phyloP scores from a whole-genome alignment of 176 grass and related monocot species.

The Zoysia japonica region DNA sequence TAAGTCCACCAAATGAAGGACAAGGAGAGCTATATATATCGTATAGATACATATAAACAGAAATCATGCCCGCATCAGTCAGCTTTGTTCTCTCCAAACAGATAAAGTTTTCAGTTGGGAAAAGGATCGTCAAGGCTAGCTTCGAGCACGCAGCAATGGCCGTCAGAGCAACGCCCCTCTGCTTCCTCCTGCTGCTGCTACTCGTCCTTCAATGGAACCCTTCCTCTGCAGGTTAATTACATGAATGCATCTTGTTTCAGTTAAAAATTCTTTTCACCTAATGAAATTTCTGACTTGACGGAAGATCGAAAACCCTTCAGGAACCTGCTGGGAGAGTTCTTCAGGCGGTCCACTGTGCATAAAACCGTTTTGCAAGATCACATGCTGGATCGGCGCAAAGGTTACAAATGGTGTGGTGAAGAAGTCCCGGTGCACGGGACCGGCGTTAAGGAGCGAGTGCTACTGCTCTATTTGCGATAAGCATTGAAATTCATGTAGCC shows the following conservation, averaged over 20 bases:
- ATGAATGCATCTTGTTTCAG: background rate
- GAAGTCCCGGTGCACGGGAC: background rate
- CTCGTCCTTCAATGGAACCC: no score
- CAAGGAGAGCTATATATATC: no score
- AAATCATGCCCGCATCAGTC: no score
- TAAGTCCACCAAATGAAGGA: no score
- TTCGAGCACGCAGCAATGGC: no score
- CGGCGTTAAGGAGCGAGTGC: background rate
- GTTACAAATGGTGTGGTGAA: background rate
- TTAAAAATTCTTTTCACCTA: background rate
- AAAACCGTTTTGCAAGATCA: background rate
- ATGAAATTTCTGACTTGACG: background rate
- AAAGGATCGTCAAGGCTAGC: no score
- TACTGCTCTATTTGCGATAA: background rate
- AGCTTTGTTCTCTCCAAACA: no score
- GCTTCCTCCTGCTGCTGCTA: no score
- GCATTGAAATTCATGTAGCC: background rate
- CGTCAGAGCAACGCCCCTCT: no score
- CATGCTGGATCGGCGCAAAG: conserved; percentile 9
- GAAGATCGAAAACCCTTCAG: background rate
- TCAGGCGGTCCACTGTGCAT: background rate
- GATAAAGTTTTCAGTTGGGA: no score
- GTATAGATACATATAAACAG: no score
- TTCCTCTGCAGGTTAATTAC: no score
- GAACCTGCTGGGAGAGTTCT: background rate